Evolutionary conservation across 2,329 filamentous ascomycete species (phyloP).

Genomic region (Cladosporium sphaerospermum): DNA sequence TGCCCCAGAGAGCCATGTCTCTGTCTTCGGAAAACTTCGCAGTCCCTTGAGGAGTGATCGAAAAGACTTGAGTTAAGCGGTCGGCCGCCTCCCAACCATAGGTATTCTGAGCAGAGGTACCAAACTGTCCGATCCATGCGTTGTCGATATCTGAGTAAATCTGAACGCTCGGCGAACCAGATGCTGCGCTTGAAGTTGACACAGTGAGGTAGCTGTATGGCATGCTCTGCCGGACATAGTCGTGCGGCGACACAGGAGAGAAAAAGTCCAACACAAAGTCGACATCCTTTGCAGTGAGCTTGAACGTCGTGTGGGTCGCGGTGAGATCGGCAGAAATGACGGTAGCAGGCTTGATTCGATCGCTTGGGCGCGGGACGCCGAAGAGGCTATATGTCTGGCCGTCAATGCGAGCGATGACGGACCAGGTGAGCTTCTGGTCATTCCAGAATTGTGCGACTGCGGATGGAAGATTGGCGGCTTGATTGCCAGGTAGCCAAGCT

Average conservation of each 20-base stretch:
- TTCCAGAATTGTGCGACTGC: slow-evolving; percentile 40
- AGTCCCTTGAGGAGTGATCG: slow-evolving; percentile 29
- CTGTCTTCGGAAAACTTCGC: slow-evolving; percentile 30
- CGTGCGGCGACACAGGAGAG: slow-evolving; percentile 38
- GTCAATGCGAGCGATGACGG: slow-evolving; percentile 37
- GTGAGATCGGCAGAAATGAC: slow-evolving; percentile 35
- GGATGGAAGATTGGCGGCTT: slow-evolving; percentile 32
- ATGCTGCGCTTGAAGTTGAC: slow-evolving; percentile 22
- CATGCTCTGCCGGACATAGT: slow-evolving; percentile 39
- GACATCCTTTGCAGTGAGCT: slow-evolving; percentile 32
- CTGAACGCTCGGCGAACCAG: slow-evolving; percentile 29
- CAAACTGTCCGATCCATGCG: slow-evolving; percentile 36
- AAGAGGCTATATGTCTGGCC: slow-evolving; percentile 38
- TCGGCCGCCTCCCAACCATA: background rate
- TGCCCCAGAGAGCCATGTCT: slow-evolving; percentile 40
- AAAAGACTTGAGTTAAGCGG: slow-evolving; percentile 27
- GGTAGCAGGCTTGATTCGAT: slow-evolving; percentile 28
- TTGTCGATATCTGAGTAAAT: slow-evolving; percentile 41
- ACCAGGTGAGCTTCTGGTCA: slow-evolving; percentile 37
- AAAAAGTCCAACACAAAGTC: slow-evolving; percentile 39
- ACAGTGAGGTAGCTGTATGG: slow-evolving; percentile 42
- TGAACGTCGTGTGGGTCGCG: slow-evolving; percentile 38
- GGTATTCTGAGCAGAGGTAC: slow-evolving; percentile 16
- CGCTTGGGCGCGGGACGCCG: slow-evolving; percentile 29
- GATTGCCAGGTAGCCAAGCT: slow-evolving; percentile 39